phyloP scores from a whole-genome alignment of 768 basidiomycete genomes.

The Kwoniella sp. region DNA sequence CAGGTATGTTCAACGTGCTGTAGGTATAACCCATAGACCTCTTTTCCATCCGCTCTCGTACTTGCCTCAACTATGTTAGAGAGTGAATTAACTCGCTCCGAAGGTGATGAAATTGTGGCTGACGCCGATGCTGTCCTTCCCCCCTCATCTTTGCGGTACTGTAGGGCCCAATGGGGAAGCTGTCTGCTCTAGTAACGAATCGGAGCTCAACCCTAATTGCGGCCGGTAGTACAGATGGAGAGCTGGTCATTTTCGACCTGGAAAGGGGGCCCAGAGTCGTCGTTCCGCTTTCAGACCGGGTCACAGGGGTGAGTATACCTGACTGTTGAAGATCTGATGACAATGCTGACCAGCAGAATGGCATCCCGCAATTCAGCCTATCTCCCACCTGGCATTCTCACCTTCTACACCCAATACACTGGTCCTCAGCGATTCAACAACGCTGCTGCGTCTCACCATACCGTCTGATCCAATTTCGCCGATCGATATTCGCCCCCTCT shows the following conservation, averaged over 20 bases:
- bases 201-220: background rate
- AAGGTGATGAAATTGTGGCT: too few species aligned
- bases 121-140: background rate
- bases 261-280: background rate
- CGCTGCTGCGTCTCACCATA: conserved; percentile 14
- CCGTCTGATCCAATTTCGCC: background rate
- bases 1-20: conserved; percentile 14
- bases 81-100: too few species aligned
- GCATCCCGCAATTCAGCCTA: too few species aligned
- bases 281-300: conserved; percentile 1
- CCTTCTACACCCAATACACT: conserved; percentile 9
- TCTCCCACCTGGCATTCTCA: conserved; percentile 18
- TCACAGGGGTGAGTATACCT: conserved; percentile 3
- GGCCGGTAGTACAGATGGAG: conserved; percentile 9
- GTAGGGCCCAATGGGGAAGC: conserved; percentile 6
- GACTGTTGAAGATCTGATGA: too few species aligned
- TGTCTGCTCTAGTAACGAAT: conserved; percentile 5
- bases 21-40: too few species aligned
- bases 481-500: background rate
- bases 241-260: conserved; percentile 14
- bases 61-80: too few species aligned
- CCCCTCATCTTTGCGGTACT: background rate
- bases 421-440: conserved; percentile 4
- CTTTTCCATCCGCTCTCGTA: too few species aligned
- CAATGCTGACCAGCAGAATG: background rate